Percentiles rank a stretch among this genome's conserved stretches.
Conservation (phyloP, 495 filamentous ascomycete genomes). For the Penicillium bialowiezense region DNA sequence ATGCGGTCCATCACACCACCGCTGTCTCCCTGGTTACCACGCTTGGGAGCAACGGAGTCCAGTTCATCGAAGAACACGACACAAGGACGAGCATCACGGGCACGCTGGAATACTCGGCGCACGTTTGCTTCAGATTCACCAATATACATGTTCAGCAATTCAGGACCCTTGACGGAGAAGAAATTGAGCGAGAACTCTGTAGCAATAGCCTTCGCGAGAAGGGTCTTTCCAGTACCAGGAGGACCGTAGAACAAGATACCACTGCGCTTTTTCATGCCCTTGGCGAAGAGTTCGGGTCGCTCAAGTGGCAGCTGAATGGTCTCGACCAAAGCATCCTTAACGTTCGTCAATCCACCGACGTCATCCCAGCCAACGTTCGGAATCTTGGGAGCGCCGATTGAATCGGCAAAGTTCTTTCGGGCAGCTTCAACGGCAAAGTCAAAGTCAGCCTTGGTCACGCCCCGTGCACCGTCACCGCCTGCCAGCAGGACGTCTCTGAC, state of each 20-base stretch:
- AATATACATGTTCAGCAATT: slow-evolving; percentile 99
- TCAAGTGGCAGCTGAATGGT: slow-evolving; percentile 94
- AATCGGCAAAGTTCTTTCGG: slow-evolving; percentile 94
- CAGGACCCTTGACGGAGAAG: slow-evolving; percentile 97
- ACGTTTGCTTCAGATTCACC: slow-evolving; percentile 98
- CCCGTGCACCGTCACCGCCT: slow-evolving; percentile 77
- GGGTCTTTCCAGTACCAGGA: slow-evolving; percentile 93
- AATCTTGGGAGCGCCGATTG: slow-evolving; percentile 97
- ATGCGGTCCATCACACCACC: slow-evolving; percentile 99
- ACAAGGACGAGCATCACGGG: slow-evolving; percentile 91
- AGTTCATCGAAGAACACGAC: slow-evolving; percentile 99
- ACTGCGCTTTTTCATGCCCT: slow-evolving; percentile 98
- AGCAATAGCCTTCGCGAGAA: slow-evolving; percentile 95
- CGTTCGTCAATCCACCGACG: slow-evolving; percentile 88
- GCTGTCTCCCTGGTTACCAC: slow-evolving; percentile 96
- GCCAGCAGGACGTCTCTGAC: slow-evolving; percentile 81
- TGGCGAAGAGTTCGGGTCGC: slow-evolving; percentile 90
- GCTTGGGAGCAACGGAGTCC: slow-evolving; percentile 94
- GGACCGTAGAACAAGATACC: slow-evolving; percentile 98
- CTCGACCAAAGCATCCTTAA: slow-evolving; percentile 94
- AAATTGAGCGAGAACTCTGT: slow-evolving; percentile 99
- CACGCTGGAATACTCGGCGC: slow-evolving; percentile 90
- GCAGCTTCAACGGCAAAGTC: slow-evolving; percentile 88
- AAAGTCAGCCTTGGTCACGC: slow-evolving; percentile 83
- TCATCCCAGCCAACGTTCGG: slow-evolving; percentile 96